Evolutionary conservation across 495 filamentous ascomycete species (phyloP).

Genomic region (Lasiosphaeria miniovina): DNA sequence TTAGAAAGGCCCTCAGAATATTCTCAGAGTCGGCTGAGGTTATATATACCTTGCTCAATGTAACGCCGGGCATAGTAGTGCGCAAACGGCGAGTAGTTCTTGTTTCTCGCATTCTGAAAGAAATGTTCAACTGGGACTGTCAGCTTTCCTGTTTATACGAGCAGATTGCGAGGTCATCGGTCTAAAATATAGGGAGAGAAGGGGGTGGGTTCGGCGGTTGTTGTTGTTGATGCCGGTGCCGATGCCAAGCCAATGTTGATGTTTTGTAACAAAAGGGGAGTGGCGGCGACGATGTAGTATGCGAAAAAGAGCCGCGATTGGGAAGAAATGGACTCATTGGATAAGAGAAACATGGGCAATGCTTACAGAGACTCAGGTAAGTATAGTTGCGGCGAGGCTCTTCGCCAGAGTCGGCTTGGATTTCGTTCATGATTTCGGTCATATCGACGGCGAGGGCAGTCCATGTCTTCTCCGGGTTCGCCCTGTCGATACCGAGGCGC

Average conservation of each 20-base stretch:
- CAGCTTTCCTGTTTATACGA: conserved; percentile 7
- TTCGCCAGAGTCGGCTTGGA: conserved; percentile 3
- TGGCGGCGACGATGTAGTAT: no score
- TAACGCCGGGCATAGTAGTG: background rate
- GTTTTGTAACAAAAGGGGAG: no score
- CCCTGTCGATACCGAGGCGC: conserved; percentile 27
- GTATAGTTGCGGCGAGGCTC: conserved; percentile 34
- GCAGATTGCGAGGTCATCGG: background rate
- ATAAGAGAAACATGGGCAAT: no score
- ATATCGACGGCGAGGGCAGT: conserved; percentile 31
- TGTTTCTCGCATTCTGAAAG: conserved; percentile 37
- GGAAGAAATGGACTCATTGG: no score
- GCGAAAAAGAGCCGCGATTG: no score
- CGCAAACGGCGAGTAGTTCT: conserved; percentile 33
- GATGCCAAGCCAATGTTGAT: no score
- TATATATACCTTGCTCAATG: conserved; percentile 1
- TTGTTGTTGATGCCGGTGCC: background rate
- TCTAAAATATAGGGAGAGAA: no score
- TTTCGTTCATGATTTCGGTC: conserved; percentile 23
- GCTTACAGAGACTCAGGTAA: conserved; percentile 38
- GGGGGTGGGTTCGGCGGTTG: background rate
- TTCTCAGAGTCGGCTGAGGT: no score
- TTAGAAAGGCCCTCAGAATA: no score
- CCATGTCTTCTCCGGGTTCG: conserved; percentile 31
- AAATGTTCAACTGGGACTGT: conserved; percentile 44